Evolutionary conservation across 192 early-diverging fungal species (phyloP), one percentile per base, ranked within the genome.

Genomic region (Pilobolus umbonatus): DNA sequence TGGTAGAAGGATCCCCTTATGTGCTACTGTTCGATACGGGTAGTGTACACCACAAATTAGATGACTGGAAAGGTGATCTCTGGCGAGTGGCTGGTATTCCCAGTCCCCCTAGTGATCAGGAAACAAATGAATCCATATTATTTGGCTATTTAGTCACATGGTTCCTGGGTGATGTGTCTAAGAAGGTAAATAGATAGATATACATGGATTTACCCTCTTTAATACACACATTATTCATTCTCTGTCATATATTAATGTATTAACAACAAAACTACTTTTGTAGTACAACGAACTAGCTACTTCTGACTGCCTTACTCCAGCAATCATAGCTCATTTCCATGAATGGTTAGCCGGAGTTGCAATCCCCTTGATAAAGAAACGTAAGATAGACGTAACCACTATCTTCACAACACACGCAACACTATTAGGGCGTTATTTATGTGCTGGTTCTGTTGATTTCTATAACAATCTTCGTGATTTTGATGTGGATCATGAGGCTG

Each of bases 321-420:
- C 90, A 7, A 74, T 98, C 22, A 93, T 98, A 65, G 93, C 90
- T 5, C 96, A 98, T 67, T 95, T 98, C 77, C 96, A 98, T 72
- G 96, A 98, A 67, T 98, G 96, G 96, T 83, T 89, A 52, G 88
- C 93, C 22, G 90, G 92, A 45, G 89, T 96, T 30, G 94, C 88
- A 9, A 85, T 96, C 3, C 83, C 93, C 15, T 75, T 96, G 15
- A 82, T 88, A 71, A 86, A 88, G 56, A 93, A 93, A 65, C 83
- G 93, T 59, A 76, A 85, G 44, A 73, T 95, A 36, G 87, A 94
- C 67, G 79, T 95, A 45, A 88, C 93, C 8, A 98, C 93, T 9
- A 91, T 98, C 54, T 98, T 98, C 70, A 96, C 96, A 4, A 95
- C 93, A 10, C 94, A 96, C 66, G 94, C 93, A 3, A 98, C 96